phyloP scores from a whole-genome alignment of 2,329 filamentous ascomycete species.

The Lecanicillium sp. region DNA sequence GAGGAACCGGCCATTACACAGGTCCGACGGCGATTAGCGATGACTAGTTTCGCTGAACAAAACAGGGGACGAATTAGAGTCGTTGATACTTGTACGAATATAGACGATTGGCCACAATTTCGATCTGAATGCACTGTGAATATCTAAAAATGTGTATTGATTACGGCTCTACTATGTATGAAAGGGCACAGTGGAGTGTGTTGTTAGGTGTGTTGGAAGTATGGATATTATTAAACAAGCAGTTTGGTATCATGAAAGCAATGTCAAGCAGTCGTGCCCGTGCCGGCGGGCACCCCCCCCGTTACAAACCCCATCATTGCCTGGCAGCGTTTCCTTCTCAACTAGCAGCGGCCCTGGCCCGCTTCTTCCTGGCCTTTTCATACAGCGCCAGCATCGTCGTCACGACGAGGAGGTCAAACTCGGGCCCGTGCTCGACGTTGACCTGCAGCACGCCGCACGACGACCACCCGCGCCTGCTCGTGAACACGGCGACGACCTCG shows the following conservation, averaged over 20 bases:
- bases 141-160: background rate
- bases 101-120: conserved; percentile 10
- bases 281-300: background rate
- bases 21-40: conserved; percentile 12
- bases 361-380: conserved; percentile 1
- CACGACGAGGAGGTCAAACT: conserved; percentile 1
- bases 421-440: conserved; percentile 2
- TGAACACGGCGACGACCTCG: conserved; percentile 7
- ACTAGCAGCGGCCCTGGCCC: background rate
- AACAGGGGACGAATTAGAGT: conserved; percentile 2
- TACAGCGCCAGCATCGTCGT: conserved; percentile 6
- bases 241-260: background rate
- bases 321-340: background rate
- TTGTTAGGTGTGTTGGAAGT: too few species aligned
- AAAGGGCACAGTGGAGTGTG: too few species aligned
- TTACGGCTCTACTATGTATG: too few species aligned
- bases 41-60: conserved; percentile 5
- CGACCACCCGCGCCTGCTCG: background rate
- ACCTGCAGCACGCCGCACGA: conserved; percentile 10
- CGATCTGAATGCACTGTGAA: background rate
- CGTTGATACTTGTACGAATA: conserved; percentile 15
- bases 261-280: background rate
- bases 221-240: too few species aligned
- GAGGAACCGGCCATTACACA: conserved; percentile 6
- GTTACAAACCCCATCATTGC: background rate